Evolutionary conservation across 2,329 filamentous ascomycete species (phyloP), one percentile per base, ranked within the genome.

Genomic region (Cladobotryum mycophilum): DNA sequence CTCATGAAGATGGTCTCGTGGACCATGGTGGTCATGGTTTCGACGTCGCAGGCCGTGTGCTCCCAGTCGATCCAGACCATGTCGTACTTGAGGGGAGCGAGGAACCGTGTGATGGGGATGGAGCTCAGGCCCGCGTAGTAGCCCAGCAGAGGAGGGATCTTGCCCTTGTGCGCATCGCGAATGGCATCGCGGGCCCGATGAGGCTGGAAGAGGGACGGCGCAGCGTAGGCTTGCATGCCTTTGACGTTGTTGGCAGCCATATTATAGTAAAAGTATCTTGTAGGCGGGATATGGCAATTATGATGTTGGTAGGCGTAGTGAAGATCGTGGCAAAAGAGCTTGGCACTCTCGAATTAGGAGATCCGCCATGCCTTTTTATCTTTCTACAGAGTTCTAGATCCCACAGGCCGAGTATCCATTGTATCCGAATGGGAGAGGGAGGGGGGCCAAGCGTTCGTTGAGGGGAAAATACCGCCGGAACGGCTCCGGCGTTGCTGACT

Each of bases 1-100:
- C 69, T 73, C 64, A 75, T 69, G 56, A 74, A 74, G 53, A 71
- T 69, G 52, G 71, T 59, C 47, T 75, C 71, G 51, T 75, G 72
- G 2, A 76, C 72, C 62, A 76, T 73, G 40, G 61, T 67, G 1
- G 72, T 76, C 73, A 76, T 76, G n/a, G 72, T 76, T 61, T 76
- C 73, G 22, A 74, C 66, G 47, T 69, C 67, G 56, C 70, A 74
- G 3, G 71, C 60, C 7, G 63, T 65, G 59, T 76, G 73, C 57
- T 76, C 74, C 73, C 72, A 75, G 63, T 76, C 73, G 51, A 76
- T 68, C 66, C 69, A 74, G 1, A 72, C 64, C 8, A 63, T 53
- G 53, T 76, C 74, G 47, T 63, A 75, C 2, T 70, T 69, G 48
- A 76, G 60, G 11, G 70, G 68, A 3, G 74, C 70, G 14, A 70